Base-by-base conservation (phyloP, 805 yeast species). In the Pichia paraexigua region DNA sequence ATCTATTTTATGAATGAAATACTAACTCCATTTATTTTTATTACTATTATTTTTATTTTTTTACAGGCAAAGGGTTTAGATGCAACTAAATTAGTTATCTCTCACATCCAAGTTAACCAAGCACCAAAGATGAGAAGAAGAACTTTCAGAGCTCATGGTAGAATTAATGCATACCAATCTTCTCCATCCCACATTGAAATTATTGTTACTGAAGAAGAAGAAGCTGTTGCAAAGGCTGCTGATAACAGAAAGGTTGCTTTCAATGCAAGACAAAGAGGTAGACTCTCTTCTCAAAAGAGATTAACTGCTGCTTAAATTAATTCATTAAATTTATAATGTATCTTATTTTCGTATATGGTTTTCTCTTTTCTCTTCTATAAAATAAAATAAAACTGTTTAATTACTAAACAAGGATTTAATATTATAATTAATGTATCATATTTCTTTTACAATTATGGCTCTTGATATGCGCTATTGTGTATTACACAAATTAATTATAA, bases 131-230 rank as follows among this genome's bases (percentile, higher is more conserved):
- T 89, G 82, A 94, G 98, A 85, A 92, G 99, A 83, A 90, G 99
- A 82, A 94, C 99, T 72, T 94, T 81, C 96, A 91, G 99, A 86
- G 99, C 99, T 70, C 98, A 92, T 86, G 99, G 99, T 87, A 94
- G 99, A 86, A 88, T 90, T 75, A 94, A 92, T 80, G 96, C 97
- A 70, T 94, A 90, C 94, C 95, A 90, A 82, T 88, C 98, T 58
- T 81, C 91, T 69, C 99, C 99, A 74, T 91, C 95, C 71, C 99
- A 94, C 87, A 92, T 94, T 75, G 99, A 94, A 83, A 81, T 94
- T 72, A 84, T 89, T 72, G 80, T 94, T 68, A 86, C 97, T 71
- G 99, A 94, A 84, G 87, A 83, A 77, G 94, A 80, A 66, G 98
- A 91, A 79, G 82, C 78, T 70, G 88, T 94, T 74, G 90, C 84